Evolutionary conservation across 768 basidiomycete species (phyloP), one percentile per base, ranked within the genome.

Genomic region (Solioccasus polychromus): DNA sequence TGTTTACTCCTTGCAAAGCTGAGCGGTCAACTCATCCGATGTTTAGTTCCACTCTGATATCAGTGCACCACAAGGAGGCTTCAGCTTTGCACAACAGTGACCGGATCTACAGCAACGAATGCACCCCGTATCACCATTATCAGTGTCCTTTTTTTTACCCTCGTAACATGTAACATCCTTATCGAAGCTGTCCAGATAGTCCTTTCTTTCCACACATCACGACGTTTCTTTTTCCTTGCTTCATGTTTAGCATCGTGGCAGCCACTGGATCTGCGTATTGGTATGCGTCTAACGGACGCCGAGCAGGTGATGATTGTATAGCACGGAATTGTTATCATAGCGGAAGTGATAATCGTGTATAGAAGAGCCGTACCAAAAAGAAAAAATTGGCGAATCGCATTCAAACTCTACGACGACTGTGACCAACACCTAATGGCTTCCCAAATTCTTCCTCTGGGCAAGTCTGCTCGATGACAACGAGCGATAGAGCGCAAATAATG

Each of bases 371-470:
- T 40, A 40, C 30, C 35, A 47, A 52, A 47, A 41, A 54, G 39
- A 38, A 48, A 34, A 44, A 44, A 45, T n/a, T 11, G 24, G 40
- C 20, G 30, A 31, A 48, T 30, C 24, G 31, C 39, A 31, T 22
- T 40, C 24, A 17, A 23, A 29, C 43, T 31, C 22, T 39, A 30
- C 53, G 12, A 40, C 56, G 23, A 48, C 44, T 15, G 35, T 22
- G 11, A n/a, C 34, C 17, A n/a, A 23, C 15, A 28, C n/a, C 28
- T 20, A 29, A 95, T 95, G 93, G 85, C 92, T 19, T 92, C 90
- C 44, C 92, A 94, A 64, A 92, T 95, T 59, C 80, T 96, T 34
- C 92, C 92, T n/a, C 77, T 96, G 47, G 91, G 91, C 87, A 60
- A 48, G 68, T 50, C 35, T 22, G 24, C 35, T 35, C 17, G 17